phyloP scores from a whole-genome alignment of 768 basidiomycete species.

The Paxillus rubicundulus region DNA sequence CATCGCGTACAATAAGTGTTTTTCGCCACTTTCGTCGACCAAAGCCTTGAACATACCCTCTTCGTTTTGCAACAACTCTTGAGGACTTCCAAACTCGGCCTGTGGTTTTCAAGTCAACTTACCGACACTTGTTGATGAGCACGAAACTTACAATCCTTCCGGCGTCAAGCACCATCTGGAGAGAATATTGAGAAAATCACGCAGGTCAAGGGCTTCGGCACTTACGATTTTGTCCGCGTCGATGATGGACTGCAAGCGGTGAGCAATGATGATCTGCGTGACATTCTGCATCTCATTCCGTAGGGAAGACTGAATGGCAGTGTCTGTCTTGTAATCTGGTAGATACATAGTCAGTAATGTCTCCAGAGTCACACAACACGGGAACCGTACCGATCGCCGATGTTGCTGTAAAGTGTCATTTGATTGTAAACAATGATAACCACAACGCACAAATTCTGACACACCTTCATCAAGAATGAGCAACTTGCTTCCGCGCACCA shows the following conservation, averaged over 20 bases:
- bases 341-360: not conserved
- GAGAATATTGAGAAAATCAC: not conserved
- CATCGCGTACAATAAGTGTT: constrained; percentile 45
- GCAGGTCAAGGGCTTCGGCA: not conserved
- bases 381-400: constrained; percentile 39
- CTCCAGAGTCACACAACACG: not conserved
- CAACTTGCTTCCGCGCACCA: constrained; percentile 54
- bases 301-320: constrained; percentile 54
- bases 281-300: constrained; percentile 43
- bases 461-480: constrained; percentile 55
- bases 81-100: constrained; percentile 53
- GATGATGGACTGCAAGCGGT: constrained; percentile 56
- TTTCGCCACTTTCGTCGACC: constrained; percentile 56
- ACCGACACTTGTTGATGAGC: not conserved
- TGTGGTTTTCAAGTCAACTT: constrained; percentile 2
- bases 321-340: constrained; percentile 54
- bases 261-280: constrained; percentile 59
- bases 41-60: constrained; percentile 48
- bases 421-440: not conserved
- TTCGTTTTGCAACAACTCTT: constrained; percentile 47
- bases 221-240: constrained; percentile 57
- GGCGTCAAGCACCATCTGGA: constrained; percentile 42
- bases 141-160: constrained; percentile 35
- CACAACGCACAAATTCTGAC: not conserved
- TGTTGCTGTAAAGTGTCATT: constrained; percentile 31